Base-by-base conservation (phyloP, 805 yeast genomes). In the Maudiozyma bulderi region DNA sequence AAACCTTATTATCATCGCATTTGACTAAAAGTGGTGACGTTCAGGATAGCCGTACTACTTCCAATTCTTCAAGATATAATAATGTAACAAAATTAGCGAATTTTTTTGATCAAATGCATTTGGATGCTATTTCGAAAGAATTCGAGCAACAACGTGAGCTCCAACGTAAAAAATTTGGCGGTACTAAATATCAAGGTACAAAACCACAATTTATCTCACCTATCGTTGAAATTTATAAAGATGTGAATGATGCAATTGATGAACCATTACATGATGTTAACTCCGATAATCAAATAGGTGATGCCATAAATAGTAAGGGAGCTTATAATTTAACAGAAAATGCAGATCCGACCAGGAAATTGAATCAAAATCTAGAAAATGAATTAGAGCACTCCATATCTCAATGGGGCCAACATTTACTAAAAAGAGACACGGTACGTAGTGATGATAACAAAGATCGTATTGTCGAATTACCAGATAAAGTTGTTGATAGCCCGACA, bases 211-310 rank as follows among this genome's bases (percentile, higher is more conserved):
- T 81, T 1, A 81, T 93, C 1, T 82, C 78, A 51, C 98, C 99
- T 0, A 84, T 87, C 49, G 97, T 90, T 26, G 96, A 90, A 57
- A 84, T 93, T 29, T 93, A 85, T 62, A 82, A 87, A 55, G 83
- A 86, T 59, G 93, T 86, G 10, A 81, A 83, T 51, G 97, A 90
- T 67, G 96, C 95, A 1, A 93, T 88, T 6, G 84, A 78, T 48
- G 81, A 75, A 49, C 72, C 71, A 14, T 59, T 72, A 11, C 71
- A 68, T 43, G 73, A n/a, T 8, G 10, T n/a, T 6, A 14, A 28
- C 15, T 13, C 28, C n/a, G 34, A 28, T 28, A 8, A 40, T 15
- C 14, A 39, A 9, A n/a, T 8, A 5, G 31, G 15, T 7, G 7
- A 7, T 11, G 8, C 6, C 6, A 9, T 29, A 15, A 48, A 20